These are phyloP conservation scores for Drechslera avenae DNA, from an alignment of 2,329 filamentous ascomycete genomes.

Conservation along the genomic window DNA sequence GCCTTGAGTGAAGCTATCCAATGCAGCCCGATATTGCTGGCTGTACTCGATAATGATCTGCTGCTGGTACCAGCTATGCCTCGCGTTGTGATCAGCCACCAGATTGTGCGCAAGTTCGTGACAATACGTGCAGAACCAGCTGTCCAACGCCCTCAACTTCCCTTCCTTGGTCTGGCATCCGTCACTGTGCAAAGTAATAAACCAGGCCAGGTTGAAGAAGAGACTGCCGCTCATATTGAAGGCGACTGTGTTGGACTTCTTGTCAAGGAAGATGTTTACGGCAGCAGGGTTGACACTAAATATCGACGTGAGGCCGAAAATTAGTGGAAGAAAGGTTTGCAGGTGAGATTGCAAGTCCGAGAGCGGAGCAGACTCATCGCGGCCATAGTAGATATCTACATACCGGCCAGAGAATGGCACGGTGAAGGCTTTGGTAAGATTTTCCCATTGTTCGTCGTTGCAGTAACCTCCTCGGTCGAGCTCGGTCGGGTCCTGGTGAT, in stretches of 20 bases:
- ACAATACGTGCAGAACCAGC: constrained; percentile 94
- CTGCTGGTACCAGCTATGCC: constrained; percentile 47
- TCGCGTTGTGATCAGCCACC: constrained; percentile 67
- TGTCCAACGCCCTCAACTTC: constrained; percentile 62
- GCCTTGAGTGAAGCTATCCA: constrained; percentile 32
- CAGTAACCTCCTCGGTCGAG: constrained; percentile 47
- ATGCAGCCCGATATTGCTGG: constrained; percentile 35
- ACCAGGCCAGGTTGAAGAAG: constrained; percentile 93
- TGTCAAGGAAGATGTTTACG: constrained; percentile 88
- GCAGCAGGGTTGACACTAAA: constrained; percentile 72
- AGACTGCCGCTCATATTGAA: constrained; percentile 88
- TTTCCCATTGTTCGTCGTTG: constrained; percentile 46
- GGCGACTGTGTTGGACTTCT: constrained; percentile 78
- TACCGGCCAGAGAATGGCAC: constrained; percentile 42
- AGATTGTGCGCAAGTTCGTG: constrained; percentile 97
- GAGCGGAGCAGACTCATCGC: constrained; percentile 33
- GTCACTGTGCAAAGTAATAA: constrained; percentile 71
- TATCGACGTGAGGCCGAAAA: constrained; percentile 41
- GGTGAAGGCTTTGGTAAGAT: constrained; percentile 45
- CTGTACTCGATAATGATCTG: constrained; percentile 48
- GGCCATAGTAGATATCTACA: constrained; percentile 45
- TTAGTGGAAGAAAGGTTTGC: constrained; percentile 39
- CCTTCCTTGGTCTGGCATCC: constrained; percentile 35
- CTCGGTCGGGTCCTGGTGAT: constrained; percentile 46
- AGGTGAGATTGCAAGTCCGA: constrained; percentile 36